phyloP scores from a whole-genome alignment of 2,329 filamentous ascomycete species.

The Cercospora sesami region DNA sequence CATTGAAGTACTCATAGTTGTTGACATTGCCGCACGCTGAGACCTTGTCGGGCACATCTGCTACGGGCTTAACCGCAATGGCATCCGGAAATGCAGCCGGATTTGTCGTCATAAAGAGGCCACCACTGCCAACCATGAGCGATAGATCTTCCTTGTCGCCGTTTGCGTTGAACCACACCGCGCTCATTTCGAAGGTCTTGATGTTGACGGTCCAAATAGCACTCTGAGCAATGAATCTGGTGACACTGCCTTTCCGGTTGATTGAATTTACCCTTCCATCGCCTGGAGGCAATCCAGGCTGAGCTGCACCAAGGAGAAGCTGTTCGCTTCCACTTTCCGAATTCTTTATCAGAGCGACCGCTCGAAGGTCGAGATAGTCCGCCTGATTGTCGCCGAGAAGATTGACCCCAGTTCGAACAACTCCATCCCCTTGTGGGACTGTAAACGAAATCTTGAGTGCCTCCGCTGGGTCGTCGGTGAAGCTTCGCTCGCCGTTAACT shows the following conservation, averaged over 20 bases:
- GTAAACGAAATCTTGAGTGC: neutral
- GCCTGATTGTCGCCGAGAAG: neutral
- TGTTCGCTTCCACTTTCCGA: neutral
- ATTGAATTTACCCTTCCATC: neutral
- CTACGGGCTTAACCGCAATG: neutral
- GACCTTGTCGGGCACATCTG: neutral
- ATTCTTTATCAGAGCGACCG: neutral
- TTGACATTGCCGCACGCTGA: neutral
- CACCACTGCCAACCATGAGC: neutral
- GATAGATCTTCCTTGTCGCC: neutral
- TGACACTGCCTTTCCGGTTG: neutral
- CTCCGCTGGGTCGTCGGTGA: neutral
- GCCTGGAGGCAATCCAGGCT: neutral
- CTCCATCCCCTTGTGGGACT: neutral
- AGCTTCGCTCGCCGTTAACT: neutral
- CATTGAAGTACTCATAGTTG: neutral
- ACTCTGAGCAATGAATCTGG: neutral
- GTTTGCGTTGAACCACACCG: neutral
- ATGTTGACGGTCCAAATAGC: slow-evolving; percentile 4
- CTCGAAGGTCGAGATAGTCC: neutral
- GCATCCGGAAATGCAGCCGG: neutral
- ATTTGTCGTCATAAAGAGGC: neutral
- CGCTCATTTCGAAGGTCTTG: neutral
- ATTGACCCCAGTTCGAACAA: neutral
- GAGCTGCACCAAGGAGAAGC: neutral